phyloP scores from a whole-genome alignment of 441 rosid genomes.

The Populus hybrid region DNA sequence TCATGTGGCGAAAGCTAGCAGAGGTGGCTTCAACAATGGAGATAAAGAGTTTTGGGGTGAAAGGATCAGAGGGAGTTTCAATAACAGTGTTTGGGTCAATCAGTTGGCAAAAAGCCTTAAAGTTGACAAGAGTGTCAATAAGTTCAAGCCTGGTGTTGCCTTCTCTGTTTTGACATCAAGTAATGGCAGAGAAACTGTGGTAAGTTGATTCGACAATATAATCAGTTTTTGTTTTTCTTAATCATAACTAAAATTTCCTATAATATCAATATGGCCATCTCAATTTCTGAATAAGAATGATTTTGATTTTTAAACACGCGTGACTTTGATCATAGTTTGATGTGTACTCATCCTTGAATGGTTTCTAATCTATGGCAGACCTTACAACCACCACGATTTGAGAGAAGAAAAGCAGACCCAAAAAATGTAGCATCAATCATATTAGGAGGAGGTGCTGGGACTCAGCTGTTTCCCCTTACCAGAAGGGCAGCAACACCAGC shows the following conservation, averaged over 20 bases:
- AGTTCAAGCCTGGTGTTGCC: constrained; percentile 44
- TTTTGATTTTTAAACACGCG: neutral
- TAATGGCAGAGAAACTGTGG: constrained; percentile 51
- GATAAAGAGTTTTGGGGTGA: constrained; percentile 56
- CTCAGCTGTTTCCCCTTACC: constrained; percentile 87
- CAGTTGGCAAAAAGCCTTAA: constrained; percentile 32
- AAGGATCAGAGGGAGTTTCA: constrained; percentile 45
- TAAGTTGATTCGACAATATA: constrained; percentile 22
- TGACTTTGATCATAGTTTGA: neutral
- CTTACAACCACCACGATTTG: constrained; percentile 40
- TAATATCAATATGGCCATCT: neutral
- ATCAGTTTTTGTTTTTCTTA: neutral
- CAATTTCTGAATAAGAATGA: neutral
- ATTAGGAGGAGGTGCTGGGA: constrained; percentile 93
- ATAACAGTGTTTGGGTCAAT: constrained; percentile 26
- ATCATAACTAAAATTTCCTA: neutral
- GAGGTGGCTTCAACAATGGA: constrained; percentile 29
- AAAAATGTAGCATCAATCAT: constrained; percentile 85
- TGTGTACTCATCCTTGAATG: neutral
- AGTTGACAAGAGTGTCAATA: constrained; percentile 29
- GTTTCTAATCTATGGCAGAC: constrained; percentile 36
- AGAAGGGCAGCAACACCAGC: constrained; percentile 87
- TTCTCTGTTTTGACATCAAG: constrained; percentile 57
- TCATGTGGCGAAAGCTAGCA: constrained; percentile 27
- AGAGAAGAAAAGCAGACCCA: constrained; percentile 63